Base-by-base conservation (phyloP, 805 yeast species). In the Metschnikowia gelsemii region DNA sequence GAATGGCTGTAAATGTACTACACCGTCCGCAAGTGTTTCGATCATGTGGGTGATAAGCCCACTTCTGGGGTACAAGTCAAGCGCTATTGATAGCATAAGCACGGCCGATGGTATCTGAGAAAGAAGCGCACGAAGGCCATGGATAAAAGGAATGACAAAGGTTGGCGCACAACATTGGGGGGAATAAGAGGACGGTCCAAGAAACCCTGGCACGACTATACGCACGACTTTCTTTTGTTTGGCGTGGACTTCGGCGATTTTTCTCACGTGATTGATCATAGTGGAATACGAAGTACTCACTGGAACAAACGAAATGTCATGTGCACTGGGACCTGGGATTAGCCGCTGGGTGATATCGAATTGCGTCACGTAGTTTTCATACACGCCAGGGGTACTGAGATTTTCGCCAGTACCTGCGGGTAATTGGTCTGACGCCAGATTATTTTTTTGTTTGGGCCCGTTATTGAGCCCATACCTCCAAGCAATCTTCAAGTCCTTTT, bases 401-500 rank as follows among this genome's bases (percentile, higher is more conserved):
- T n/a, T n/a, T n/a, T n/a, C n/a, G n/a, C n/a, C n/a, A n/a, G n/a
- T n/a, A n/a, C n/a, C n/a, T n/a, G n/a, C n/a, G n/a, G n/a, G n/a
- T n/a, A n/a, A n/a, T n/a, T n/a, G n/a, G n/a, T n/a, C n/a, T n/a
- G n/a, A n/a, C n/a, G n/a, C n/a, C n/a, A n/a, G n/a, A n/a, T n/a
- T n/a, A n/a, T n/a, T n/a, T n/a, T n/a, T n/a, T n/a, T n/a, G 59
- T 38, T 22, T 25, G 6, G 43, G 22, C 17, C 17, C 16, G 28
- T 35, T n/a, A n/a, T 35, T 30, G 36, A 75, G 53, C 0, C 91
- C 93, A 56, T 90, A 90, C 55, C 97, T 76, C 98, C 98, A 90
- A 1, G 98, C 97, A 51, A 90, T 90, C 57, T 82, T 86, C 73
- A 90, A 67, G 49, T 83, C 87, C 25, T 41, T 42, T 46, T 75